A percentile compares a stretch with the other conserved stretches of the same genome.
Conservation (phyloP, 768 basidiomycete species). For the Stropharia rugosoannulata region DNA sequence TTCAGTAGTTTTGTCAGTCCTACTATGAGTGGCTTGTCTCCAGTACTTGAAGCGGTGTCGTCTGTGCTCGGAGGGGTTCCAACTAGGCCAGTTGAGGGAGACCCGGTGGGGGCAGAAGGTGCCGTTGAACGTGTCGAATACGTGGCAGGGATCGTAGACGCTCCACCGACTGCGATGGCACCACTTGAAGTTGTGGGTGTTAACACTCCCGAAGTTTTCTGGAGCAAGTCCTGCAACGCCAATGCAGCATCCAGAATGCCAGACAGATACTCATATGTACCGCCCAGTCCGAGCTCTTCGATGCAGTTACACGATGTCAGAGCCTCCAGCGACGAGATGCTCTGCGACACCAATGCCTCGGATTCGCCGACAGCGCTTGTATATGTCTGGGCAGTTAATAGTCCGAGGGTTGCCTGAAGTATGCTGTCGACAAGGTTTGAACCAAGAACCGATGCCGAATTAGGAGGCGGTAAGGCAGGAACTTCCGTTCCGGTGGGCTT, state of each 20-base stretch:
- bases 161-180: too few relatives aligned
- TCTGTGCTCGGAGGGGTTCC: not conserved
- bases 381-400: constrained; percentile 6
- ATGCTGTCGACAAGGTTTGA: constrained; percentile 5
- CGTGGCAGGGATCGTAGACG: too few relatives aligned
- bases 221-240: constrained; percentile 11
- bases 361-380: not conserved
- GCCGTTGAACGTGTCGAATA: not conserved
- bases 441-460: not conserved
- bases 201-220: not conserved
- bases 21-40: constrained; percentile 10
- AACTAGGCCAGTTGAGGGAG: not conserved
- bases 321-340: not conserved
- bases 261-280: not conserved
- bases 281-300: not conserved
- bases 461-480: not conserved
- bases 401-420: constrained; percentile 7
- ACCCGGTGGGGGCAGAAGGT: not conserved
- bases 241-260: constrained; percentile 10
- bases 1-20: constrained; percentile 15
- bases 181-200: not conserved
- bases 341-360: not conserved
- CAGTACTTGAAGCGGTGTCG: not conserved
- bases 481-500: not conserved
- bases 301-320: not conserved